Base-by-base conservation (phyloP, 2,329 filamentous ascomycete genomes). In the Cladosporium colombiae region DNA sequence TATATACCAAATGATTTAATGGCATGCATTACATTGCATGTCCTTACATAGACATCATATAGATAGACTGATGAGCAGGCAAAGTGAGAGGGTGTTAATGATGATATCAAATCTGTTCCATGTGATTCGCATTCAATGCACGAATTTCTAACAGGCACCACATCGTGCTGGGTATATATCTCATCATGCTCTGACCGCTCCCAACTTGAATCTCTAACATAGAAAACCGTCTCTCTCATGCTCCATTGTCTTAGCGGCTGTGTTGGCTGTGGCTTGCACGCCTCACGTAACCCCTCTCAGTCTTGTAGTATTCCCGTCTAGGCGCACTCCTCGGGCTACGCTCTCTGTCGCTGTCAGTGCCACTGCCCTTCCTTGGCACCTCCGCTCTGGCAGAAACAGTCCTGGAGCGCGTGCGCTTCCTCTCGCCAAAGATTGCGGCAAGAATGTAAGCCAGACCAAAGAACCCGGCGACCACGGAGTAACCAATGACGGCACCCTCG, bases 381-480 rank as follows among this genome's bases (percentile, higher is more conserved):
- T 62, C 37, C 6, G 61, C 61, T 37, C 50, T 56, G 5, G 35
- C 61, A 6, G 61, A 37, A n/a, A 35, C 61, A 46, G 61, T 46
- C 11, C 50, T 29, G 10, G 61, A 56, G 5, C 50, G 33, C 25
- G 33, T 44, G 7, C 63, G 63, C 46, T 65, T 65, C 63, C 56
- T 60, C 63, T 65, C 63, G 46, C 69, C 62, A 62, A 66, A 65
- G 27, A 74, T 56, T 7, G 69, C 72, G 29, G 70, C 68, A 21
- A 68, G 66, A 10, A 81, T 67, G 70, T 83, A 84, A 3, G 77
- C 61, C 8, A 81, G 55, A 56, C 78, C 83, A 60, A 86, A 77
- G 14, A 84, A 62, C 2, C 77, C 84, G 37, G 83, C 82, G 59
- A 84, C 74, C 8, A 85, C 80, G 2, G 78, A 76, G 68, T 86